Conservation (phyloP, 108 stramenopile species). For the Nitzschia palea region DNA sequence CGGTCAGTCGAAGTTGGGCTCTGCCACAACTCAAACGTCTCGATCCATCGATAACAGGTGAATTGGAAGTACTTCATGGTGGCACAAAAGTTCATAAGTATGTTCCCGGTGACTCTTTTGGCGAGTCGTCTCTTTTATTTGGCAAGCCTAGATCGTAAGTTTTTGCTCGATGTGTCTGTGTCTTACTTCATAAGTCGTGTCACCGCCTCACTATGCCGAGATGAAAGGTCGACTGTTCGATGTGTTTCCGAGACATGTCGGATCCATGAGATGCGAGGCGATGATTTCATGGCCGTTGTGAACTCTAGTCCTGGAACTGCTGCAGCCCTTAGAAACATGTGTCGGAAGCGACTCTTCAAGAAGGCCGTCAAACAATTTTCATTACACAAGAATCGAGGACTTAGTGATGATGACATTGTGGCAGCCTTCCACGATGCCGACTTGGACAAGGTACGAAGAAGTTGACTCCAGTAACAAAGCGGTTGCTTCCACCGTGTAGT, state of each 20-base stretch:
- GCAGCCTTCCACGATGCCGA: conserved; percentile 69
- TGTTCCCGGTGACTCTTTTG: conserved; percentile 63
- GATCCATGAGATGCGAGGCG: conserved; percentile 64
- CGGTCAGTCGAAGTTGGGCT: no score
- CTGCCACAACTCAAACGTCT: neutral
- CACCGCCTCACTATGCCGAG: neutral
- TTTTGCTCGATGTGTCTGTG: neutral
- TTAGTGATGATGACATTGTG: conserved; percentile 55
- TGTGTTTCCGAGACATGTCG: conserved; percentile 55
- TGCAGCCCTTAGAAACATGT: conserved; percentile 56
- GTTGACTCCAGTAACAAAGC: no score
- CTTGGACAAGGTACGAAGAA: conserved; percentile 33
- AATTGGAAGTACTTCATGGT: conserved; percentile 56
- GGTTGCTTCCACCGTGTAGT: neutral
- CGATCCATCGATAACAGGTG: neutral
- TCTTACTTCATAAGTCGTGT: neutral
- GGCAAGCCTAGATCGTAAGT: conserved; percentile 50
- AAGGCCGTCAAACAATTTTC: conserved; percentile 65
- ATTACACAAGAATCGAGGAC: conserved; percentile 50
- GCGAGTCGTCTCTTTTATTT: conserved; percentile 68
- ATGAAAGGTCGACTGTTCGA: conserved; percentile 53
- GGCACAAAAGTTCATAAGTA: conserved; percentile 50
- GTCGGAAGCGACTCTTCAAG: conserved; percentile 60
- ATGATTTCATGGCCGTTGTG: conserved; percentile 61
- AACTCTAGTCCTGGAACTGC: conserved; percentile 57